Evolutionary conservation across 345 rosid genomes (phyloP).

Genomic region (Syzygium grande): DNA sequence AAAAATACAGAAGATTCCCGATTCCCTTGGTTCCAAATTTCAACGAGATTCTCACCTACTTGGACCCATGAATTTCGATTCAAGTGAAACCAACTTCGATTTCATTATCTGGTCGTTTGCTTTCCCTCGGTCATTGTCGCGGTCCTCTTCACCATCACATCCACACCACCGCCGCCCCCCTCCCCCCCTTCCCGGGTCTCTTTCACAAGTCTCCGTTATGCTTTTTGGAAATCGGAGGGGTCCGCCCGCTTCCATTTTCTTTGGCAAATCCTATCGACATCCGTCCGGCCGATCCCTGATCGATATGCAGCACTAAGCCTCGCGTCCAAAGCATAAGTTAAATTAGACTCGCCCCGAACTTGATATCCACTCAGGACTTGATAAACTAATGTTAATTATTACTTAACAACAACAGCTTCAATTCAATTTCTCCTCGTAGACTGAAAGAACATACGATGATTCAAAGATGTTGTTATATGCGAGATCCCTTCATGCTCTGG

Average conservation of each 20-base stretch:
- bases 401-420: neutral
- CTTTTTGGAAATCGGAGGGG: neutral
- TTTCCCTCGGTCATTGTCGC: neutral
- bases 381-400: neutral
- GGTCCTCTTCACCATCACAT: neutral
- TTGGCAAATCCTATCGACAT: neutral
- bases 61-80: neutral
- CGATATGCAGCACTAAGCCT: neutral
- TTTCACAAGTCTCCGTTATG: neutral
- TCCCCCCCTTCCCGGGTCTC: neutral
- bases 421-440: neutral
- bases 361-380: neutral
- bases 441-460: neutral
- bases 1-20: neutral
- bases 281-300: neutral
- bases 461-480: no score
- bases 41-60: neutral
- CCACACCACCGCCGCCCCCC: neutral
- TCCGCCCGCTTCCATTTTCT: neutral
- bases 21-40: neutral
- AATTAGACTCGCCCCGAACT: neutral
- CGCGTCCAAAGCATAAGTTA: neutral
- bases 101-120: neutral
- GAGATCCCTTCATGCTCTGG: no score
- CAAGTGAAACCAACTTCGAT: neutral